Conservation (phyloP, 345 rosid genomes). For the Hibiscus syriacus region DNA sequence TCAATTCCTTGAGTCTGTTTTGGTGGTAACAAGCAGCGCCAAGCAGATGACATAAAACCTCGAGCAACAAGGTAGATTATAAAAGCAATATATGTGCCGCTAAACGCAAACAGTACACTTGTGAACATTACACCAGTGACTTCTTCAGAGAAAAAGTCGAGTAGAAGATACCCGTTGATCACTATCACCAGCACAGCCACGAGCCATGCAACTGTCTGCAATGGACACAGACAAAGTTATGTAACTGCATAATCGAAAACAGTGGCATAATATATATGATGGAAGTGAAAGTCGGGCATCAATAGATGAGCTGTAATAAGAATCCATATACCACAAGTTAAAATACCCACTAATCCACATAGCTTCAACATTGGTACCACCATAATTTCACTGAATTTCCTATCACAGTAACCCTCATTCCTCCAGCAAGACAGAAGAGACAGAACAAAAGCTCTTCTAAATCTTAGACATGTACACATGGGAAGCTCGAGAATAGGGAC, state of each 20-base stretch:
- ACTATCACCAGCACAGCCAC: constrained; percentile 75
- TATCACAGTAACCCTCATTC: neutral
- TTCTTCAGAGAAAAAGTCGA: constrained; percentile 67
- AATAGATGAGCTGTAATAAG: neutral
- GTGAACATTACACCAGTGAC: constrained; percentile 41
- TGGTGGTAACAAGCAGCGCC: constrained; percentile 24
- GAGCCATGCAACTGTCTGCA: constrained; percentile 71
- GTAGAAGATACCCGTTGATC: constrained; percentile 77
- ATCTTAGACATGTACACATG: neutral
- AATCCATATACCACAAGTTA: neutral
- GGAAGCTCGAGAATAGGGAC: neutral
- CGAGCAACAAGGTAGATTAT: constrained; percentile 56
- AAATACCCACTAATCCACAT: neutral
- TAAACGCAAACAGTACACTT: constrained; percentile 29
- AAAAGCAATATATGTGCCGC: constrained; percentile 52
- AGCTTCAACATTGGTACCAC: neutral
- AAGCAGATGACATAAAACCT: constrained; percentile 30
- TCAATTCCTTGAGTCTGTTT: constrained; percentile 23
- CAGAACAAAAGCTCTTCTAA: neutral
- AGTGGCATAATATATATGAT: neutral
- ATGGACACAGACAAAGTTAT: neutral
- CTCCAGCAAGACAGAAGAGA: neutral
- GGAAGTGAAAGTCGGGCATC: neutral
- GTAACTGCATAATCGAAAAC: neutral
- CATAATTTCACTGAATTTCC: neutral